Evolutionary conservation across 768 basidiomycete genomes (phyloP), one percentile per base, ranked within the genome.

Genomic region (Filobasidium floriforme): DNA sequence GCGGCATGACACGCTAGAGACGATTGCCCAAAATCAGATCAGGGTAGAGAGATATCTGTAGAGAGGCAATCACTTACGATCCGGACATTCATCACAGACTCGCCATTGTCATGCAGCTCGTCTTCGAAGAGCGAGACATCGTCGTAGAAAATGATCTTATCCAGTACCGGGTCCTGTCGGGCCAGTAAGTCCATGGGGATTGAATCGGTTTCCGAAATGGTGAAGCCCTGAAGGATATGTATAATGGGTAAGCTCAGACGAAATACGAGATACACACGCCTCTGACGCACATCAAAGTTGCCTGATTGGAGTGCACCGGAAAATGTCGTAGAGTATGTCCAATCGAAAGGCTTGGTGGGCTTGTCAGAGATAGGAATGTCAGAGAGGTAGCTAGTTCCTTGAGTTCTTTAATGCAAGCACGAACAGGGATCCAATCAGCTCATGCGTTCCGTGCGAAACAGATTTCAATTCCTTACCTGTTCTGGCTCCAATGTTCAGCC

Each of bases 291-390:
- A 15, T 49, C 54, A 57, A 22, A 54, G 24, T 51, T 41, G 46
- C 40, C 61, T 19, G 41, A 32, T n/a, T 62, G 49, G 52, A 73
- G 60, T 5, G 63, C 64, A 46, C 94, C 96, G 0, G 86, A 72
- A 71, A 97, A 92, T 2, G 83, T 86, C 1, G 92, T 90, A 1
- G 93, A 96, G 77, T 96, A 98, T 12, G 96, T 99, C 96, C 96
- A 98, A 75, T 99, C 96, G 77, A 90, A 97, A 0, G 88, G 88
- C 71, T 93, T 96, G 9, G 90, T 88, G 51, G 75, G 75, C 51
- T 73, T 75, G 54, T 72, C 74, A 59, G 79, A 75, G 40, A 79
- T 68, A 3, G 74, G 72, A 26, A 70, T 68, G 66, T 76, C 73
- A 19, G 70, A 68, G 0, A 77, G 69, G 54, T 69, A 66, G 49